Evolutionary conservation across 805 yeast species (phyloP).

Genomic region (Brettanomyces nanus): DNA sequence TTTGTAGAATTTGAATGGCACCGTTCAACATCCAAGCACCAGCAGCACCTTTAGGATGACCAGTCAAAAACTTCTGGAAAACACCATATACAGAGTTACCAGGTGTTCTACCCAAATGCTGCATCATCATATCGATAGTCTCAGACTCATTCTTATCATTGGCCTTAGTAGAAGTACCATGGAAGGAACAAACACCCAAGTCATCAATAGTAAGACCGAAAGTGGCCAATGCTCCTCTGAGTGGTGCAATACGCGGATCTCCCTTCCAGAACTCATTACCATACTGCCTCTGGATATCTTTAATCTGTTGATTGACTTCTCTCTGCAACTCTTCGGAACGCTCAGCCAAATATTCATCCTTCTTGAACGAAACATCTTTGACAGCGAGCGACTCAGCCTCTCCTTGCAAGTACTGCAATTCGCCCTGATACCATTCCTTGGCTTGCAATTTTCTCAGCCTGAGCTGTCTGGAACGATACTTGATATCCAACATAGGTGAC

Average conservation of each 20-base stretch:
- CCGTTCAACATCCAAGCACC: constrained; percentile 99
- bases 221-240: constrained; percentile 94
- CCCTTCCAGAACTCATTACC: constrained; percentile 90
- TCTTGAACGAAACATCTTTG: constrained; percentile 42
- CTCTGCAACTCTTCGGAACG: constrained; percentile 80
- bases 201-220: constrained; percentile 92
- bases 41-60: constrained; percentile 99
- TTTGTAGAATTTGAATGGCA: constrained; percentile 83
- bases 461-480: constrained; percentile 90
- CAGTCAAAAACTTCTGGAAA: constrained; percentile 97
- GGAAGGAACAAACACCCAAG: constrained; percentile 95
- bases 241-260: constrained; percentile 92
- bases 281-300: constrained; percentile 86
- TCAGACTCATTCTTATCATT: constrained; percentile 97
- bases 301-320: constrained; percentile 78
- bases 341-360: constrained; percentile 56
- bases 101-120: constrained; percentile 90
- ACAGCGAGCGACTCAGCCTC: constrained; percentile 52
- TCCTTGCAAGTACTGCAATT: constrained; percentile 58
- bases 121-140: constrained; percentile 86
- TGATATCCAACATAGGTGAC: constrained; percentile 75
- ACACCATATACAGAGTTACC: constrained; percentile 98
- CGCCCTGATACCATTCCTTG: constrained; percentile 77
- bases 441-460: constrained; percentile 70
- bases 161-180: constrained; percentile 98